These are phyloP conservation scores for Colletotrichum noveboracense DNA, from an alignment of 2,329 filamentous ascomycete genomes.

Conservation along the genomic window DNA sequence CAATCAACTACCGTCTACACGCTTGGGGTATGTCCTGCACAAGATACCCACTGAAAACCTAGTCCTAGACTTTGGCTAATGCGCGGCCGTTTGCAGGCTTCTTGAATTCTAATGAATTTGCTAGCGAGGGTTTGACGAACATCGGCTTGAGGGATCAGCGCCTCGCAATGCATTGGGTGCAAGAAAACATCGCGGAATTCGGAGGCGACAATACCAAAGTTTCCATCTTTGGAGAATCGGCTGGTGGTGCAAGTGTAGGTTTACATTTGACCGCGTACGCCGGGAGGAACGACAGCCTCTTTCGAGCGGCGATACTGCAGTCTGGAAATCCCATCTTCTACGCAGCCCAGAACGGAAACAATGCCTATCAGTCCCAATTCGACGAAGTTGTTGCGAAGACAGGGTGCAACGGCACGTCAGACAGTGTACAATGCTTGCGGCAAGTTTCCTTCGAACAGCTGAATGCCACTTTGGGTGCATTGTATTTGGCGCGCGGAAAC, in stretches of 20 bases:
- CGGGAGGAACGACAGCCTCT: neutral
- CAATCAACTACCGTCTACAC: slow-evolving; percentile 41
- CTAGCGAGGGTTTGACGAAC: neutral
- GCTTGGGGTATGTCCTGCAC: slow-evolving; percentile 38
- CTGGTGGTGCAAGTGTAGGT: slow-evolving; percentile 38
- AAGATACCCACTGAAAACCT: slow-evolving; percentile 42
- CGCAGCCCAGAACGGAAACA: neutral
- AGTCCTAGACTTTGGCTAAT: neutral
- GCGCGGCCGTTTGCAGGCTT: neutral
- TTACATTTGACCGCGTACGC: neutral
- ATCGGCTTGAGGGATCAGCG: slow-evolving; percentile 35
- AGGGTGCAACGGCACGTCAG: neutral
- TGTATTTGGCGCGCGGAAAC: neutral
- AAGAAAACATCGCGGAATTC: slow-evolving; percentile 35
- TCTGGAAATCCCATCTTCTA: neutral
- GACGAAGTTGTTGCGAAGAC: neutral
- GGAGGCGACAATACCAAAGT: slow-evolving; percentile 35
- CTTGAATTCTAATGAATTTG: neutral
- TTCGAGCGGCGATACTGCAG: neutral
- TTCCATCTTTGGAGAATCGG: slow-evolving; percentile 46
- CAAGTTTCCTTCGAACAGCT: neutral
- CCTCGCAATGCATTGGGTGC: slow-evolving; percentile 35
- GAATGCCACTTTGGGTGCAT: neutral
- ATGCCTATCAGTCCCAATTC: neutral
- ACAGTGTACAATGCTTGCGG: neutral